Percentiles rank a stretch among this genome's conserved stretches.
phyloP scores from a whole-genome alignment of 108 stramenopile species.

The Asterionellopsis glacialis region DNA sequence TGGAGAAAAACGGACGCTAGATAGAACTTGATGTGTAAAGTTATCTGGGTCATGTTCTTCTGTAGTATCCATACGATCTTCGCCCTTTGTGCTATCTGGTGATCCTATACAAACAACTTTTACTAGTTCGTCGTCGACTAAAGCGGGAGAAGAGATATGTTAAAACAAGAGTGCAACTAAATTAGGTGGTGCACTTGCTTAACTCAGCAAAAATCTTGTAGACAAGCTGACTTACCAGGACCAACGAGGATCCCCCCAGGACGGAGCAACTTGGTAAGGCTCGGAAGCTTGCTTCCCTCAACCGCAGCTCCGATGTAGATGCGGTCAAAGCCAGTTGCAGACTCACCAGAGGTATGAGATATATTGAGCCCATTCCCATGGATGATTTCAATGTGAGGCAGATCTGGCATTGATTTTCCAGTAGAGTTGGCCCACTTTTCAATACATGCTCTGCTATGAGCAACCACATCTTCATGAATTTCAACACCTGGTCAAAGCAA shows the following conservation, averaged over 20 bases:
- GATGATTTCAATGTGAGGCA: conserved; percentile 49
- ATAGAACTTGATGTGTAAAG: conserved; percentile 57
- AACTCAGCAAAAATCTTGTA: not conserved
- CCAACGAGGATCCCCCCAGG: conserved; percentile 83
- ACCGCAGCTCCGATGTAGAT: conserved; percentile 86
- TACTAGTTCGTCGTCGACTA: conserved; percentile 79
- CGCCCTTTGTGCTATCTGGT: conserved; percentile 1
- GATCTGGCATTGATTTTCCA: conserved; percentile 5
- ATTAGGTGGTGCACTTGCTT: not conserved
- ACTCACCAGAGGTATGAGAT: conserved; percentile 47
- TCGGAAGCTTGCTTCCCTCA: conserved; percentile 35
- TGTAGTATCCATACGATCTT: conserved; percentile 12
- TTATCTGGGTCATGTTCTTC: conserved; percentile 19
- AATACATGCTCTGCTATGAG: conserved; percentile 62
- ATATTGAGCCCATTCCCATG: conserved; percentile 77
- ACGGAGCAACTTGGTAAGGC: conserved; percentile 61
- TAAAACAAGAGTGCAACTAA: not conserved
- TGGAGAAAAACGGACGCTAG: conserved; percentile 72
- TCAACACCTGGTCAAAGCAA: conserved; percentile 62
- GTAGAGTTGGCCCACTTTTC: conserved; percentile 44
- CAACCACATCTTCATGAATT: conserved; percentile 65
- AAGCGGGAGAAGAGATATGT: not conserved
- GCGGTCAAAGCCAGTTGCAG: conserved; percentile 73
- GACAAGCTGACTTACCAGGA: conserved; percentile 51
- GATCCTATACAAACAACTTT: conserved; percentile 55